A percentile compares a stretch with the other conserved stretches of the same genome.
These are phyloP conservation scores for Sistotremastrum niveocremeum DNA, from an alignment of 768 basidiomycete species.

Conservation along the genomic window DNA sequence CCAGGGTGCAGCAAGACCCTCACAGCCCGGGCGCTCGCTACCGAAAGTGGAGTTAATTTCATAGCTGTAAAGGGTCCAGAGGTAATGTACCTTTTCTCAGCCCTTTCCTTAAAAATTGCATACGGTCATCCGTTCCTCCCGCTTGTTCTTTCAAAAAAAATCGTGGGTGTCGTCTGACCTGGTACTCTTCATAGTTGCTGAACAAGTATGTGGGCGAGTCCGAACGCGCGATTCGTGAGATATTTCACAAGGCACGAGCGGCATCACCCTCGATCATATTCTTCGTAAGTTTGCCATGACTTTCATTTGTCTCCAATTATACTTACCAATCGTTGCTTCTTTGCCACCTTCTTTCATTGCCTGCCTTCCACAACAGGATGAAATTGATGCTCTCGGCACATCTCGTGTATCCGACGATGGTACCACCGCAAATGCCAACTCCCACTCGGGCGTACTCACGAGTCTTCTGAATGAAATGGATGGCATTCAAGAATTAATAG, in stretches of 20 bases:
- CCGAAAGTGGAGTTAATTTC: slow-evolving; percentile 90
- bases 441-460: slow-evolving; percentile 83
- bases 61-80: slow-evolving; percentile 96
- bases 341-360: no score
- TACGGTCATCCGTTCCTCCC: background rate
- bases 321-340: background rate
- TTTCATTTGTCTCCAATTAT: background rate
- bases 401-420: slow-evolving; percentile 47
- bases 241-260: slow-evolving; percentile 88
- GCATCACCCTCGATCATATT: slow-evolving; percentile 94
- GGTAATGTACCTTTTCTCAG: slow-evolving; percentile 26
- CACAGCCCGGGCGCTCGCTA: slow-evolving; percentile 82
- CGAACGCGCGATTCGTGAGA: slow-evolving; percentile 86
- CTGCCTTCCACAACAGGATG: slow-evolving; percentile 46
- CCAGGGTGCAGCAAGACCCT: slow-evolving; percentile 98
- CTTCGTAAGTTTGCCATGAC: slow-evolving; percentile 48
- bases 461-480: slow-evolving; percentile 97
- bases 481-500: slow-evolving; percentile 86
- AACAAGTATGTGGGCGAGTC: slow-evolving; percentile 98
- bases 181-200: slow-evolving; percentile 44
- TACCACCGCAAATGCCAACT: slow-evolving; percentile 36
- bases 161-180: background rate
- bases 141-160: slow-evolving; percentile 1
- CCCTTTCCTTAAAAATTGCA: background rate
- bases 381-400: slow-evolving; percentile 87